Base-by-base conservation (phyloP, 345 rosid species). In the Salix koriyanagi region DNA sequence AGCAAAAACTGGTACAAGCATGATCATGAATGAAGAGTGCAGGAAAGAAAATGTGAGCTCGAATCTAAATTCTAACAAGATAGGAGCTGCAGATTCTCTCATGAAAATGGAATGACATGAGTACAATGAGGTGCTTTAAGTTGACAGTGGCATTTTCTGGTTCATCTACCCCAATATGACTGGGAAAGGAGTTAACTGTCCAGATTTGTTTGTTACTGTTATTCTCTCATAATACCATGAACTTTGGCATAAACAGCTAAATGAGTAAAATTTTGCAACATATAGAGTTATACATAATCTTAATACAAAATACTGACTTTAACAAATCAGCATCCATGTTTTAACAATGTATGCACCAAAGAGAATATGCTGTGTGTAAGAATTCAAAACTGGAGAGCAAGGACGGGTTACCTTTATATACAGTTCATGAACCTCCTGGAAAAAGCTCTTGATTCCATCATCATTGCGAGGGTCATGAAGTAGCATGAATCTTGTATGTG, bases 401-500 rank as follows among this genome's bases (percentile, higher is more conserved):
- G 42, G 37, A 19, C 39, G n/a, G 48, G 39, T 32, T 70, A 89
- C 94, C 92, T 90, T 89, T 46, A 90, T 84, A 65, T 90, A 90
- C 67, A 90, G 92, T 83, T 91, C 96, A 66, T 89, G 93, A 73
- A 89, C 93, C 83, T 91, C 96, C 85, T 89, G 96, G 81, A 91
- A 91, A 80, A 96, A 93, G 89, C 96, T 93, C 88, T 96, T 96
- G 84, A 96, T 96, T 42, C 99, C 98, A 73, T 96, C 99, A 67
- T 96, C 97, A 25, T 91, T 96, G 58, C 98, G 93, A 6, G 97
- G 91, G 88, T 96, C 96, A 69, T 94, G 98, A 81, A 96, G 99
- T 75, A 96, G 92, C 97, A 96, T 92, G 65, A 96, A 81, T 76
- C 98, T 86, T 2, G 97, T 92, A 89, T 93, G 98, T 92, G 68